Conservation (phyloP, 257 asterid species). For the Scutellaria barbata region DNA sequence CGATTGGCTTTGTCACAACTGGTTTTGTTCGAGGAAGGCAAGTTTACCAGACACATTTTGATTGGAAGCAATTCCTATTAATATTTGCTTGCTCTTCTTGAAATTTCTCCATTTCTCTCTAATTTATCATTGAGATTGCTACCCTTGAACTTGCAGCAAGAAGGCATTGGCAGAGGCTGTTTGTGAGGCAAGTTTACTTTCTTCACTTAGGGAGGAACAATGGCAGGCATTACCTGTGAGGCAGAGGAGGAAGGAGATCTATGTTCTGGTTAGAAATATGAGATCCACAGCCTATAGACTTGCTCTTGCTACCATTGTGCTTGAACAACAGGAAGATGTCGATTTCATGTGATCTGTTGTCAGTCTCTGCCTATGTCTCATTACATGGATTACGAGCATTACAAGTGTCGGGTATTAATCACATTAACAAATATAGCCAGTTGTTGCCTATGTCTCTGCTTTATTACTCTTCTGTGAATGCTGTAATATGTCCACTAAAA, state of each 20-base stretch:
- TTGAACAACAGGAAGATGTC: conserved; percentile 74
- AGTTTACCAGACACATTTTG: conserved; percentile 24
- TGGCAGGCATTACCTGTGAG: conserved; percentile 55
- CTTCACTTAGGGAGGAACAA: conserved; percentile 70
- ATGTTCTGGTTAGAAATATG: conserved; percentile 84
- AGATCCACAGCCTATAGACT: conserved; percentile 88
- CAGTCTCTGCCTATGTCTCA: conserved; percentile 1
- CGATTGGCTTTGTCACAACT: conserved; percentile 81
- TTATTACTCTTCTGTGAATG: too few species aligned
- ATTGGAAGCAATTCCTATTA: conserved; percentile 3
- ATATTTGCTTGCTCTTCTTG: not conserved
- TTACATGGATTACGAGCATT: conserved; percentile 10
- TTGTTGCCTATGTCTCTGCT: too few species aligned
- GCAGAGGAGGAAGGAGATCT: conserved; percentile 77
- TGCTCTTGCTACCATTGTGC: conserved; percentile 78
- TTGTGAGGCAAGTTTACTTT: conserved; percentile 75
- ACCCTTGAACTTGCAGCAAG: conserved; percentile 59
- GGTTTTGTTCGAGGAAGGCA: conserved; percentile 93
- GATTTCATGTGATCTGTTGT: conserved; percentile 50
- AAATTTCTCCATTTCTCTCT: not conserved
- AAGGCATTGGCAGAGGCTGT: conserved; percentile 67
- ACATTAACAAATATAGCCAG: not conserved
- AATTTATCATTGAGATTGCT: conserved; percentile 20
- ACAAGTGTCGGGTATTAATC: conserved; percentile 17
- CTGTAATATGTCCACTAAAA: too few species aligned